Evolutionary conservation across 2,329 filamentous ascomycete genomes (phyloP).

Genomic region (Xylariaceae sp.): DNA sequence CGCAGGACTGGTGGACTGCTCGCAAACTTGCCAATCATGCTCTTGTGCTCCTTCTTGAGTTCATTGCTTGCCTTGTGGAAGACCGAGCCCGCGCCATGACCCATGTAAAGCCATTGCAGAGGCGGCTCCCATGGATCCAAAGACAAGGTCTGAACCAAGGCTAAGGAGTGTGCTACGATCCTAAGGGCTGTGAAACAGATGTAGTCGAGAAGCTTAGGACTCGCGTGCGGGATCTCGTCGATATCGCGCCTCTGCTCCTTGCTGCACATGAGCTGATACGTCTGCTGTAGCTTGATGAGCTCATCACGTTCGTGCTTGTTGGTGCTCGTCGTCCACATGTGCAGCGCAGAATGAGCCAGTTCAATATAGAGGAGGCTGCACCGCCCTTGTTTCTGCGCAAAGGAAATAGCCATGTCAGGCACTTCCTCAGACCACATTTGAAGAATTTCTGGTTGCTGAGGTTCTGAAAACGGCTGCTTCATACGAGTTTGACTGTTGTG

Average conservation of each 20-base stretch:
- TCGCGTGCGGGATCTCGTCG: slow-evolving; percentile 35
- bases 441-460: slow-evolving; percentile 28
- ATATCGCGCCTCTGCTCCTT: slow-evolving; percentile 48
- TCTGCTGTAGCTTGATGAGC: slow-evolving; percentile 45
- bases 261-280: slow-evolving; percentile 46
- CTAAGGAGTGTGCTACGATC: slow-evolving; percentile 47
- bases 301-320: slow-evolving; percentile 38
- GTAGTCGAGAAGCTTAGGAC: slow-evolving; percentile 41
- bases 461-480: slow-evolving; percentile 38
- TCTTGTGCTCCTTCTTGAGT: slow-evolving; percentile 26
- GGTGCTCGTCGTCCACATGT: slow-evolving; percentile 43
- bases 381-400: slow-evolving; percentile 41
- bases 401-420: slow-evolving; percentile 43
- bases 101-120: slow-evolving; percentile 47
- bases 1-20: slow-evolving; percentile 39
- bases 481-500: slow-evolving; percentile 45
- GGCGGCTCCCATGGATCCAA: slow-evolving; percentile 48
- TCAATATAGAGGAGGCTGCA: slow-evolving; percentile 44
- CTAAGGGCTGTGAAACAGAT: slow-evolving; percentile 46
- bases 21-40: slow-evolving; percentile 40
- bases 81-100: slow-evolving; percentile 45
- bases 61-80: slow-evolving; percentile 39
- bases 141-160: slow-evolving; percentile 47
- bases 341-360: slow-evolving; percentile 47
- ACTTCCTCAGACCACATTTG: slow-evolving; percentile 45